Evolutionary conservation across 2,329 filamentous ascomycete genomes (phyloP), one percentile per base, ranked within the genome.

Genomic region (Calonectria pauciramosa): DNA sequence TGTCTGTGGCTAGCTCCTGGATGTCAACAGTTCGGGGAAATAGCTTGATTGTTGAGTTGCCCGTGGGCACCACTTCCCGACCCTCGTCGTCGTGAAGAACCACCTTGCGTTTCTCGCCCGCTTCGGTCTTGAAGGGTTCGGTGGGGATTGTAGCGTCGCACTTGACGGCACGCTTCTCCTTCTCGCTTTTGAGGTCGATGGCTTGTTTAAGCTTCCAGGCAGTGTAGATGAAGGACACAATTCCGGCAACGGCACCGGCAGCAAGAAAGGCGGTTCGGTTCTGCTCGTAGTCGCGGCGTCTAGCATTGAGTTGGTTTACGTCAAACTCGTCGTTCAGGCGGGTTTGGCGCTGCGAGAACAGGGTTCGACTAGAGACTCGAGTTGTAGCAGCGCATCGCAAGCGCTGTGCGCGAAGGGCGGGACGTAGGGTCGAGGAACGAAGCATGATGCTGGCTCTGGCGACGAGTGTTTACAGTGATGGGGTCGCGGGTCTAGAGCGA

Each of bases 21-120:
- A 98, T 85, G 20, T 89, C 87, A 70, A 98, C 90, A 3, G 90
- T 92, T 71, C 93, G 91, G 2, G 96, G 96, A 83, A 98, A 97
- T 68, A 91, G 89, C 1, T 95, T 93, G 4, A 98, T 91, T n/a
- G 92, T 93, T 78, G 89, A 93, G 78, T 96, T 96, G 18, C 95
- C 95, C 0, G 96, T 98, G 20, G 94, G 90, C 0, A 98, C 93
- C 54, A 97, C 88, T 82, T 97, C 94, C 59, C 90, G 89, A 52
- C 93, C 93, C 18, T 94, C 89, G n/a, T 91, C 90, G 75, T 93
- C 92, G 73, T 93, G 92, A 1, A 94, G 84, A 18, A 94, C 89
- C 1, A 91, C 86, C 82, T 91, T 91, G 80, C 90, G 88, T 82
- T 87, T 87, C 74, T 86, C 86, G 44, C 89, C 88, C 23, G 85